Base-by-base conservation (phyloP, 169 alveolate species). In the Plasmodium coatneyi region DNA sequence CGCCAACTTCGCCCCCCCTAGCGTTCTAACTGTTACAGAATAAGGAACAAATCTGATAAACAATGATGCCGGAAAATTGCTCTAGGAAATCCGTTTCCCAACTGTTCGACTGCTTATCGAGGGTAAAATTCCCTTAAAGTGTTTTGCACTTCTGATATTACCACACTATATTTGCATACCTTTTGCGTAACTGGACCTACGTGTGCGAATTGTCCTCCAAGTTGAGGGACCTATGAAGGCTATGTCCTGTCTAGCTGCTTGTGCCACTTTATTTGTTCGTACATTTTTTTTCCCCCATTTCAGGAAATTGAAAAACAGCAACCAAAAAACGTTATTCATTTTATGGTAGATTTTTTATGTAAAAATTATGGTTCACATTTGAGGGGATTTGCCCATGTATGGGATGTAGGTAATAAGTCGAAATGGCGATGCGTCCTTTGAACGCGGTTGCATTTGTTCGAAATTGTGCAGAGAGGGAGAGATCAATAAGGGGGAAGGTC, bases 291-390 rank as follows among this genome's bases (percentile, higher is more conserved):
- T 72, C 60, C 28, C 84, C 30, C 76, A 19, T 66, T 66, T 66
- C 76, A 96, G 97, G 97, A 93, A 54, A 83, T 96, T 34, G 95
- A 91, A 34, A 30, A 83, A 22, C 80, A 92, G 54, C 97, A 95
- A 76, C 97, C 97, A 14, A 94, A 95, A 76, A 86, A 95, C 82
- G 82, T 95, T 16, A 92, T 95, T 56, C 87, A 95, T 82, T 95
- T 95, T 94, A 92, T 95, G 74, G 96, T 95, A 41, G 97, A 95
- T 84, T 95, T 95, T 84, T 95, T 95, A 81, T 95, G 97, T 83
- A 93, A 94, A 81, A 86, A 95, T 82, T 95, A 95, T 95, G 96
- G 96, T 22, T 93, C 95, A 10, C 97, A 95, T 66, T 84, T 95
- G 66, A 96, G 92, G 83, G 96, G 97, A 34, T 95, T 92, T 84